Evolutionary conservation across 1,139 yeast species (phyloP).

Genomic region (Candida sp.): DNA sequence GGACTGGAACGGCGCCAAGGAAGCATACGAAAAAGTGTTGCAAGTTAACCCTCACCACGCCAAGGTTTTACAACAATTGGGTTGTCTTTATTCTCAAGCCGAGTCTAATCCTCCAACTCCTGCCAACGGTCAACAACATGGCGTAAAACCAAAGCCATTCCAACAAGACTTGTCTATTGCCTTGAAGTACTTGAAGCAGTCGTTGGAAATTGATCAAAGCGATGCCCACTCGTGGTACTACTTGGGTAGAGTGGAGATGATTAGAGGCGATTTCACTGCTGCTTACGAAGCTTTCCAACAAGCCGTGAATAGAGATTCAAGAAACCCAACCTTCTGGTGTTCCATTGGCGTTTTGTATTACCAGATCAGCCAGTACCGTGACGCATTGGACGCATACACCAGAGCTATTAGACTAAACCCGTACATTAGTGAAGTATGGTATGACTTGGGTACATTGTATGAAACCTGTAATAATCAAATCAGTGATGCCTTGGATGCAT

Average conservation of each 20-base stretch:
- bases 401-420: conserved; percentile 96
- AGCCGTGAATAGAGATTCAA: conserved; percentile 94
- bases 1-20: conserved; percentile 90
- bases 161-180: conserved; percentile 85
- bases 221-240: conserved; percentile 99
- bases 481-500: conserved; percentile 95
- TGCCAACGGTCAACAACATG: conserved; percentile 11
- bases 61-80: conserved; percentile 93
- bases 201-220: conserved; percentile 84
- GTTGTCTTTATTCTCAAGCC: conserved; percentile 93
- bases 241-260: conserved; percentile 96
- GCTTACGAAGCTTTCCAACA: conserved; percentile 99
- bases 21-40: conserved; percentile 93
- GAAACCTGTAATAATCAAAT: conserved; percentile 98
- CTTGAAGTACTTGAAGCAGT: conserved; percentile 78
- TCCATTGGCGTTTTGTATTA: conserved; percentile 96
- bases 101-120: conserved; percentile 31
- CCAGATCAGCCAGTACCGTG: conserved; percentile 94
- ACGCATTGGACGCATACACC: conserved; percentile 97
- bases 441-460: conserved; percentile 94
- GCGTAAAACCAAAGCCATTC: conserved; percentile 24
- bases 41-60: conserved; percentile 94
- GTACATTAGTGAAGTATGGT: conserved; percentile 97
- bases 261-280: conserved; percentile 90
- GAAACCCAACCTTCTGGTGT: conserved; percentile 99